Base-by-base conservation (phyloP, 768 basidiomycete genomes). In the Boletus edulis region DNA sequence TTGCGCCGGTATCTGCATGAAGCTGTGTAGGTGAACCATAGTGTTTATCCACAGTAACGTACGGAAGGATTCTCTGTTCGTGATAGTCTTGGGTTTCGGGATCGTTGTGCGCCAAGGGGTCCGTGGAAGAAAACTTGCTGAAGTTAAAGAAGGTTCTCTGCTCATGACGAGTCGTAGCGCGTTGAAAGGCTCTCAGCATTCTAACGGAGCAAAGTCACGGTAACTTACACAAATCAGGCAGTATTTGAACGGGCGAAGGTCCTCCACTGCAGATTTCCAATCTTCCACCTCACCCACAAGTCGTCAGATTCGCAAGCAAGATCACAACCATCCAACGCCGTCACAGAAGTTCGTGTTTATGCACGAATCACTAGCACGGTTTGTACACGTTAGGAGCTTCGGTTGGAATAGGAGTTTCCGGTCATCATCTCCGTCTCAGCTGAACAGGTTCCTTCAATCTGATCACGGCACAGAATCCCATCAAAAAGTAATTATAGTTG, bases 11-110 rank as follows among this genome's bases (percentile, higher is more conserved):
- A 98, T 40, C 95, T 97, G 61, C 34, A 27, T 54, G 37, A 54
- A 57, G 51, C 47, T 43, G 57, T 52, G 46, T 43, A 24, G 47
- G 56, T 45, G 56, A 57, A 54, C 52, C 52, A 51, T 22, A 24
- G 31, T n/a, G 37, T 46, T n/a, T 12, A 57, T 46, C 17, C 34
- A 45, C 39, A 44, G 22, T n/a, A 45, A 80, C 91, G 67, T 70
- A 97, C 94, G 91, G 93, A 58, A 98, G 78, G 58, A 94, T 80
- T 76, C 90, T 95, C 58, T 82, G 80, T 65, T 96, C 93, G 63
- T 85, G 84, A 65, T 91, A 95, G 13, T 75, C 81, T 63, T 91
- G 87, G 11, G 75, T 63, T 53, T 79, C 77, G 6, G 64, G 55
- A 34, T 61, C 63, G 34, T 63, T 53, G 38, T 61, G 54, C 10